Evolutionary conservation across 2,329 filamentous ascomycete species (phyloP), one percentile per base, ranked within the genome.

Genomic region (Epicoccum sorghinum): DNA sequence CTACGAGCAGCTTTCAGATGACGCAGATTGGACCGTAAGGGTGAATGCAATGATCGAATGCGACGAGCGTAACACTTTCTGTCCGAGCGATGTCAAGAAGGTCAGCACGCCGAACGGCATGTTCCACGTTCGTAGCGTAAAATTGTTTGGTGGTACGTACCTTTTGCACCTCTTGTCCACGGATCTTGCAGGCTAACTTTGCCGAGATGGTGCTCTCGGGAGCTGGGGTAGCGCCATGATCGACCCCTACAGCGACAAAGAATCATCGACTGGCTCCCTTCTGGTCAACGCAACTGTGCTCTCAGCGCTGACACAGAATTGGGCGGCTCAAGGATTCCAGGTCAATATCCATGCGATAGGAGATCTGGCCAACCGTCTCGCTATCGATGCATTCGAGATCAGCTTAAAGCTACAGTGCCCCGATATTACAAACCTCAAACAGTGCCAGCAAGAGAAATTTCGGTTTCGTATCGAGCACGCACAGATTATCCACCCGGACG

Each of bases 291-390:
- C 83, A n/a, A 82, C 82, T 0, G 79, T 81, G 3, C 76, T 90
- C 47, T 80, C 79, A 0, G 68, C 75, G 5, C 74, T 88, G 8
- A 78, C 86, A 3, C 75, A 73, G 9, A 71, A 81, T 25, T 90
- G 87, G 87, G 82, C 86, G 13, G 72, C 73, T 2, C 79, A 78
- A 32, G 85, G 84, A 10, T 89, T 81, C 63, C 87, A 90, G 67
- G 86, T 90, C 51, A 88, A 88, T 65, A 87, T 90, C 55, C 88
- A 90, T 69, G 87, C 87, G 42, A 90, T 90, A 53, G 88, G 88
- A 7, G 88, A 90, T 69, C 78, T 84, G 4, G 88, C 88, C 13
- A 89, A 89, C 67, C 81, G 86, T 24, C 77, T 84, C 29, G 85
- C 86, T 51, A 74, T 90, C 39, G 82, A 88, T 60, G 86, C 87